Percentiles rank a stretch among this genome's conserved stretches.
phyloP scores from a whole-genome alignment of 2,329 filamentous ascomycete species.

The Aspergillus tanneri region DNA sequence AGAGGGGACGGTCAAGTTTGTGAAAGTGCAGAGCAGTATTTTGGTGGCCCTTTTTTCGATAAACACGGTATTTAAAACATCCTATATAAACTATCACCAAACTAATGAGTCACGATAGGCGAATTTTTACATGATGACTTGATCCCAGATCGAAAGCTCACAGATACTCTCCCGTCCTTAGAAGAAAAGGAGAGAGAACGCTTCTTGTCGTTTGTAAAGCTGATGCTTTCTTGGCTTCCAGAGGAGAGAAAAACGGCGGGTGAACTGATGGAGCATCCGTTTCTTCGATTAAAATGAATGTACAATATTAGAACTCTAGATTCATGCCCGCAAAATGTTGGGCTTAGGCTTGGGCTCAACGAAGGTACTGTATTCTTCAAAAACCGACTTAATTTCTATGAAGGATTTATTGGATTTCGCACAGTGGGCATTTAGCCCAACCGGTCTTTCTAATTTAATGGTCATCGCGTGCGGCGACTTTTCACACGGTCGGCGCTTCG shows the following conservation, averaged over 20 bases:
- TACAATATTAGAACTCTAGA: no score
- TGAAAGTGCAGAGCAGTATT: constrained; percentile 19
- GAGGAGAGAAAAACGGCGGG: constrained; percentile 31
- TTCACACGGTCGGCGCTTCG: no score
- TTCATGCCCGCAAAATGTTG: no score
- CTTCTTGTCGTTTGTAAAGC: constrained; percentile 27
- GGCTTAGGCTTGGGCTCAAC: no score
- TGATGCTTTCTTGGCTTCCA: constrained; percentile 31
- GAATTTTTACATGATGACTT: constrained; percentile 18
- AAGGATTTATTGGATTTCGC: no score
- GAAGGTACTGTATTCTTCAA: no score
- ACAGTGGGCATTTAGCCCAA: no score
- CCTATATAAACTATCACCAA: not conserved
- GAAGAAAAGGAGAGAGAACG: constrained; percentile 27
- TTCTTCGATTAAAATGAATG: constrained; percentile 18
- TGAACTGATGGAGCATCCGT: constrained; percentile 32
- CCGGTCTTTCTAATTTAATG: no score
- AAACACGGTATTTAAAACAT: constrained; percentile 17
- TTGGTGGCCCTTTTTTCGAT: constrained; percentile 29
- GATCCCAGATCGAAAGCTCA: constrained; percentile 16
- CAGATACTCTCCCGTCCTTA: constrained; percentile 19
- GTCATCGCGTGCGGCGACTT: no score
- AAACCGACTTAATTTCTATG: no score
- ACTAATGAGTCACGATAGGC: constrained; percentile 7
- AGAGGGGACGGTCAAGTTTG: constrained; percentile 15